Evolutionary conservation across 495 filamentous ascomycete genomes (phyloP).

Genomic region (Cercophora scortea): DNA sequence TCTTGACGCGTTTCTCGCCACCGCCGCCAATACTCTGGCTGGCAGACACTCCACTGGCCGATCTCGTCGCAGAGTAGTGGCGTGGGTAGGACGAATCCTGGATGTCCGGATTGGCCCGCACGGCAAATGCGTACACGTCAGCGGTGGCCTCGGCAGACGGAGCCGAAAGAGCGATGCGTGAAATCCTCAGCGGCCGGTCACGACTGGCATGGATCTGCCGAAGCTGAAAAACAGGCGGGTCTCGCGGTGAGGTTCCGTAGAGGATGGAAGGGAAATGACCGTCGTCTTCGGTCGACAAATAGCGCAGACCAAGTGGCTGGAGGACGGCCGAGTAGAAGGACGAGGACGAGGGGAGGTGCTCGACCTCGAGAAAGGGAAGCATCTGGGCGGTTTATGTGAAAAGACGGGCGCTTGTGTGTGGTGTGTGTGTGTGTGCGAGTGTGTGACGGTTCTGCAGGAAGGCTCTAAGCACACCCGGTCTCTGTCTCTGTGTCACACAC

Average conservation of each 20-base stretch:
- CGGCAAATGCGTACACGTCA: constrained; percentile 33
- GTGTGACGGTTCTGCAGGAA: no score
- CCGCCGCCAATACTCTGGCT: constrained; percentile 6
- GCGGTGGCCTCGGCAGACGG: constrained; percentile 31
- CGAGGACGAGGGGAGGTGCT: constrained; percentile 66
- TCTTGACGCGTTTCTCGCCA: constrained; percentile 27
- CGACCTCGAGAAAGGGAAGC: constrained; percentile 50
- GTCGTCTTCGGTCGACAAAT: constrained; percentile 39
- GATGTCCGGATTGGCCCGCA: constrained; percentile 31
- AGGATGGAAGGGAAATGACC: constrained; percentile 24
- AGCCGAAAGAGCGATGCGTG: constrained; percentile 33
- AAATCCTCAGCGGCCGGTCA: constrained; percentile 21
- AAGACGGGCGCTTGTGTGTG: no score
- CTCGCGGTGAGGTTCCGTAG: constrained; percentile 18
- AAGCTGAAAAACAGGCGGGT: constrained; percentile 31
- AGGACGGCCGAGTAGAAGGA: constrained; percentile 75
- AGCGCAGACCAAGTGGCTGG: constrained; percentile 68
- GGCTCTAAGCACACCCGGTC: no score
- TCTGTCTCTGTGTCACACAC: no score
- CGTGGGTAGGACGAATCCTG: constrained; percentile 5
- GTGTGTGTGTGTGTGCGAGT: no score
- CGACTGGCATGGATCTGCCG: constrained; percentile 20
- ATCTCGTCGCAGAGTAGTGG: constrained; percentile 10
- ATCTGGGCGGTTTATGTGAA: constrained; percentile 13
- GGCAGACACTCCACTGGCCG: constrained; percentile 12